phyloP scores from a whole-genome alignment of 2,329 filamentous ascomycete species.

The Nothomitra cinnamomea region DNA sequence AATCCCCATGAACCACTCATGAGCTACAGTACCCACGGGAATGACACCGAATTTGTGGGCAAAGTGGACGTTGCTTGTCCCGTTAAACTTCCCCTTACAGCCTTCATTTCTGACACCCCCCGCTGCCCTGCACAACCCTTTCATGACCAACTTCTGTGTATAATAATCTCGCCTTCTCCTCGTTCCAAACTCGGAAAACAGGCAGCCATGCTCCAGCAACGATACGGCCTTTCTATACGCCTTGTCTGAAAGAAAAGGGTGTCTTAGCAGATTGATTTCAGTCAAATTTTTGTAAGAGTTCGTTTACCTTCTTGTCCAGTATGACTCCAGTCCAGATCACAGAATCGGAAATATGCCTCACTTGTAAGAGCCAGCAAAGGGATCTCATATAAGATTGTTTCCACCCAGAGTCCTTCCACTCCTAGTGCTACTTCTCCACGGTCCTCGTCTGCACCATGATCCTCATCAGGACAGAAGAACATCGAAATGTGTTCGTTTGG shows the following conservation, averaged over 20 bases:
- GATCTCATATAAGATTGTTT: constrained; percentile 96
- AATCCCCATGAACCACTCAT: constrained; percentile 99
- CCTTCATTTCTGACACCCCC: constrained; percentile 49
- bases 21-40: constrained; percentile 79
- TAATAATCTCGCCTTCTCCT: constrained; percentile 81
- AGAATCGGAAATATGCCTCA: constrained; percentile 94
- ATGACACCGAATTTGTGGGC: constrained; percentile 80
- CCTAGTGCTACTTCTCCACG: constrained; percentile 60
- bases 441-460: constrained; percentile 46
- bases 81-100: constrained; percentile 56
- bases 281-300: neutral
- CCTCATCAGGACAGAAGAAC: constrained; percentile 38
- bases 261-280: neutral
- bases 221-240: constrained; percentile 66
- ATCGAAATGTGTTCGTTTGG: constrained; percentile 66
- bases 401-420: constrained; percentile 72
- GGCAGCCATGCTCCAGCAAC: constrained; percentile 66
- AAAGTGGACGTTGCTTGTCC: constrained; percentile 92
- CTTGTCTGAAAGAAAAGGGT: constrained; percentile 32
- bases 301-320: constrained; percentile 48
- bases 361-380: constrained; percentile 81
- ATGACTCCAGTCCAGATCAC: constrained; percentile 84
- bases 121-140: constrained; percentile 64
- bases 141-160: constrained; percentile 82
- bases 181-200: constrained; percentile 88